phyloP scores from a whole-genome alignment of 1,284 basidiomycete species.

The Ustilago xerochloae region DNA sequence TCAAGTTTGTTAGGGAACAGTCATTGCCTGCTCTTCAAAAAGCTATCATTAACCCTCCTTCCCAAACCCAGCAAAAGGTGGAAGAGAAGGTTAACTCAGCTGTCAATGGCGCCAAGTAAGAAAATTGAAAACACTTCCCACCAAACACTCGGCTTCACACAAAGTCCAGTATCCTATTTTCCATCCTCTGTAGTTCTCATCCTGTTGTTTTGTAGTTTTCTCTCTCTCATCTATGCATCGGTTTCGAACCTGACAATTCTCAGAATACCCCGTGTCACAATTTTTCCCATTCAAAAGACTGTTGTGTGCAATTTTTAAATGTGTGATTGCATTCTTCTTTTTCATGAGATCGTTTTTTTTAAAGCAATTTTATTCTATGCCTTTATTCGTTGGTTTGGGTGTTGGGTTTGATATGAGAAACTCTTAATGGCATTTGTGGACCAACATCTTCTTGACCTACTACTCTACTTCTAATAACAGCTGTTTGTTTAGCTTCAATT shows the following conservation, averaged over 20 bases:
- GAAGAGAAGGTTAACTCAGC: constrained; percentile 9
- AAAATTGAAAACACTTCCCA: not conserved
- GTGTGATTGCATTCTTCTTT: not conserved
- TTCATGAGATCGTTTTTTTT: not conserved
- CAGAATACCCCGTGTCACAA: constrained; percentile 26
- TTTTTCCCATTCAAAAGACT: too few species aligned
- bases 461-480: constrained; percentile 37
- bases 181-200: not conserved
- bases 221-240: too few species aligned
- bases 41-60: constrained; percentile 46
- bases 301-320: too few species aligned
- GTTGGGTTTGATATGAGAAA: constrained; percentile 25
- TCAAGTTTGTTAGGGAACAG: constrained; percentile 61
- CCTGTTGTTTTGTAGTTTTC: constrained; percentile 16
- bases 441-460: constrained; percentile 56
- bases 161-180: not conserved
- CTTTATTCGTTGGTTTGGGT: too few species aligned
- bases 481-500: constrained; percentile 51
- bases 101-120: constrained; percentile 27
- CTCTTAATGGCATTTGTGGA: constrained; percentile 52
- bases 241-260: constrained; percentile 20
- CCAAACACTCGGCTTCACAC: not conserved
- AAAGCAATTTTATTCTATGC: not conserved
- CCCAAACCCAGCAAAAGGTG: constrained; percentile 23
- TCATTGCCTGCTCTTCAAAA: constrained; percentile 65